Percentiles rank a stretch among this genome's conserved stretches.
Evolutionary conservation across 768 basidiomycete genomes (phyloP).

Genomic region (Lyophyllum atratum): DNA sequence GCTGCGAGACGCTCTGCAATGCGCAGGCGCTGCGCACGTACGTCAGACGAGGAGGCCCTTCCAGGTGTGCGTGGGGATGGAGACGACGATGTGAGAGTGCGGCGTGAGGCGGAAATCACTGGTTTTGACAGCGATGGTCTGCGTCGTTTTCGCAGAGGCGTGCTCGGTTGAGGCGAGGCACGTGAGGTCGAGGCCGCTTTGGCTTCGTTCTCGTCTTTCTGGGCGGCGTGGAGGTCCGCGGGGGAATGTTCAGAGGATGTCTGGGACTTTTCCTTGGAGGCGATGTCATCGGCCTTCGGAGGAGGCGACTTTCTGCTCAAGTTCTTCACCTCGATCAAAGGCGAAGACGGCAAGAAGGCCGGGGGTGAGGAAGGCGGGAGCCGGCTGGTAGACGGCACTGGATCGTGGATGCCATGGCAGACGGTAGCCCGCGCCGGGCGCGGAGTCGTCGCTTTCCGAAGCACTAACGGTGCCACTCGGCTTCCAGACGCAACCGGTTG

Average conservation of each 20-base stretch:
- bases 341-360: slow-evolving; percentile 4
- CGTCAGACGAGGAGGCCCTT: neutral
- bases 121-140: neutral
- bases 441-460: neutral
- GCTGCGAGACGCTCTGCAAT: slow-evolving; percentile 42
- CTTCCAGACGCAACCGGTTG: neutral
- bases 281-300: neutral
- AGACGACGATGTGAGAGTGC: neutral
- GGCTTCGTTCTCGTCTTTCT: neutral
- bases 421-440: neutral
- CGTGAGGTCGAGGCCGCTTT: neutral
- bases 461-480: neutral
- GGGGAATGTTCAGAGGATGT: neutral
- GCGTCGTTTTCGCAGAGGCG: neutral
- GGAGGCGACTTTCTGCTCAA: neutral
- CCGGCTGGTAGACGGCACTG: slow-evolving; percentile 3
- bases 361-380: slow-evolving; percentile 1
- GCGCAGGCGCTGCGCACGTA: slow-evolving; percentile 22
- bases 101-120: neutral
- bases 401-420: neutral
- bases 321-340: slow-evolving; percentile 14
- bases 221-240: neutral
- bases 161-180: neutral
- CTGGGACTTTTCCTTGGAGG: neutral
- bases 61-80: neutral